phyloP scores from a whole-genome alignment of 2,329 filamentous ascomycete species.

The Raffaelea albimanens region DNA sequence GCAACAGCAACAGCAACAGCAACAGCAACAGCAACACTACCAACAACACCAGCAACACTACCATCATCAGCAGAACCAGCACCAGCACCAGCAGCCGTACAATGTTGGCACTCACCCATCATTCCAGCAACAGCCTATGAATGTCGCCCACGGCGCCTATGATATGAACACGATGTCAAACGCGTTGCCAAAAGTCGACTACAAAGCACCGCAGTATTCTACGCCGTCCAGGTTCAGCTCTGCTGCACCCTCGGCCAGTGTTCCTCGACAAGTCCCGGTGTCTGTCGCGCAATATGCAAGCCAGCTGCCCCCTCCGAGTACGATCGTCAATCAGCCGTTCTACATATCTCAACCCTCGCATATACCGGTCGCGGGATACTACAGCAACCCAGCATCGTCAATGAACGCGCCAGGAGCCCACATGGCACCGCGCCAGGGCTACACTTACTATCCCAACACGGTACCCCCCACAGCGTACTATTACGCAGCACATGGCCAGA shows the following conservation, averaged over 20 bases:
- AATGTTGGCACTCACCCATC: not conserved
- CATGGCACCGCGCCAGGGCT: not conserved
- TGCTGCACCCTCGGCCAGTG: not conserved
- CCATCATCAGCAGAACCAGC: not conserved
- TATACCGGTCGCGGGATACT: not conserved
- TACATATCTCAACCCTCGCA: constrained; percentile 1
- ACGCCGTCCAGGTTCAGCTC: not conserved
- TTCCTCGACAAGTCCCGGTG: not conserved
- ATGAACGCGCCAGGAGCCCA: not conserved
- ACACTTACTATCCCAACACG: not conserved
- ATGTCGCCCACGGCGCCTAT: not conserved
- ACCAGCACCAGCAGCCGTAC: not conserved
- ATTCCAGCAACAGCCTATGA: not conserved
- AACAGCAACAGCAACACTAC: not conserved
- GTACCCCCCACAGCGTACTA: not conserved
- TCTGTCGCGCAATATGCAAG: not conserved
- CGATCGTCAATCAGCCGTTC: not conserved
- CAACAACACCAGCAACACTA: constrained; percentile 1
- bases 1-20: not conserved
- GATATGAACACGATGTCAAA: constrained; percentile 6
- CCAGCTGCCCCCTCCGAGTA: not conserved
- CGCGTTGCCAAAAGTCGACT: constrained; percentile 2
- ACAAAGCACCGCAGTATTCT: constrained; percentile 3
- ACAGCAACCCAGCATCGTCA: not conserved
- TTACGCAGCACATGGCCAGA: not conserved